Conservation (phyloP, 179 eudicot species). For the Spinacia oleracea region DNA sequence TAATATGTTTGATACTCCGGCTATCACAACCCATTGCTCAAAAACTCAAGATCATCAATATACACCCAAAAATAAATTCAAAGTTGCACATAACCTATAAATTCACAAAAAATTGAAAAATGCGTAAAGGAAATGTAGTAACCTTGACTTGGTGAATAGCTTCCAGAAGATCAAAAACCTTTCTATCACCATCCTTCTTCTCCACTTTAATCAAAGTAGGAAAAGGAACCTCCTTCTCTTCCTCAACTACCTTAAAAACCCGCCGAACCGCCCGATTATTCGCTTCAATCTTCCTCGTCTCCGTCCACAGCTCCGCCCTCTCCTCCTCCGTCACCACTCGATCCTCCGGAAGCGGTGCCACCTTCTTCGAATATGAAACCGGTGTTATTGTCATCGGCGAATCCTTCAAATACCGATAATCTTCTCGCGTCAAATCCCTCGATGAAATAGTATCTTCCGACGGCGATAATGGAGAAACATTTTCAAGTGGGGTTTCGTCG, state of each 20-base stretch:
- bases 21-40: not conserved
- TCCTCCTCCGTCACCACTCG: conserved; percentile 22
- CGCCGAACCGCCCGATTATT: conserved; percentile 31
- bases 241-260: conserved; percentile 41
- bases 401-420: conserved; percentile 63
- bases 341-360: conserved; percentile 87
- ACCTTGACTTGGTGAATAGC: conserved; percentile 82
- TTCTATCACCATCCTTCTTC: conserved; percentile 39
- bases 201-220: conserved; percentile 68
- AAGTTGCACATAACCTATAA: too few relatives aligned
- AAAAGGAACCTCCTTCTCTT: conserved; percentile 54
- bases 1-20: too few relatives aligned
- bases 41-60: not conserved
- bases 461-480: not conserved
- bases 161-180: conserved; percentile 71
- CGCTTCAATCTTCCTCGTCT: conserved; percentile 45
- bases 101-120: not conserved
- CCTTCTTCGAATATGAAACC: conserved; percentile 48
- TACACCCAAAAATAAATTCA: not conserved
- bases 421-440: conserved; percentile 55
- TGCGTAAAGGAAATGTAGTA: not conserved
- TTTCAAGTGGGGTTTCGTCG: conserved; percentile 5
- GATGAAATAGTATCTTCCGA: not conserved
- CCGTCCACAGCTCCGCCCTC: conserved; percentile 35
- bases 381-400: conserved; percentile 34